These are phyloP conservation scores for Globisporangium iwayamae DNA, from an alignment of 352 stramenopile genomes.

Conservation along the genomic window DNA sequence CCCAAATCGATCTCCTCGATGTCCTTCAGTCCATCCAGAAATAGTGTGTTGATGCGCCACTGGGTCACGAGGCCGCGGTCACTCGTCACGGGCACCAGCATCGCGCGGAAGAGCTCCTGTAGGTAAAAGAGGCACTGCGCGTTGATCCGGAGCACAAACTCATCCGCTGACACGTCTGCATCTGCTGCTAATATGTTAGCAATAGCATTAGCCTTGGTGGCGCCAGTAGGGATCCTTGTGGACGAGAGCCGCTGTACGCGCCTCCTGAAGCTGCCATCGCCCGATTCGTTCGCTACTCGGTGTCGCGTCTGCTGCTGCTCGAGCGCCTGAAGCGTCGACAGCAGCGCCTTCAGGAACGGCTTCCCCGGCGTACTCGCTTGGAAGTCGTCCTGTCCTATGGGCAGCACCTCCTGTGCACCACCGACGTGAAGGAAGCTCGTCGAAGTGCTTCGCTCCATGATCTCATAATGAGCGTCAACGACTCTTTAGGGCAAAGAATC, in stretches of 20 bases:
- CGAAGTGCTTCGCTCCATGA: not conserved
- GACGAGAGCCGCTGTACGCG: not conserved
- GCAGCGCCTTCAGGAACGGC: conserved; percentile 15
- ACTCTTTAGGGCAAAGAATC: not conserved
- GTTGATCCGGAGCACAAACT: conserved; percentile 16
- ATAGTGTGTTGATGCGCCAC: conserved; percentile 15
- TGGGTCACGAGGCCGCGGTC: conserved; percentile 17
- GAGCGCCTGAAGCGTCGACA: conserved; percentile 7
- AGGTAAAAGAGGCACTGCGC: conserved; percentile 21
- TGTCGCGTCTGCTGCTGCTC: conserved; percentile 3
- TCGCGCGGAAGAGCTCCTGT: conserved; percentile 19
- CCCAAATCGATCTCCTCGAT: conserved; percentile 8
- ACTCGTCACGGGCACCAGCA: conserved; percentile 14
- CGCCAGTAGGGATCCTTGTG: not conserved
- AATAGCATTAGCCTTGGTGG: not conserved
- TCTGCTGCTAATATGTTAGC: not conserved
- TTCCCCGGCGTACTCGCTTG: conserved; percentile 13
- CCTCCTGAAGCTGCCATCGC: not conserved
- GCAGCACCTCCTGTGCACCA: not conserved
- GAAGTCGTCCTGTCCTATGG: not conserved
- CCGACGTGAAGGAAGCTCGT: not conserved
- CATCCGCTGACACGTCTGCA: not conserved
- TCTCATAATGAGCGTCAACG: not conserved
- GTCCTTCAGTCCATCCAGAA: conserved; percentile 12
- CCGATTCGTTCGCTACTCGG: not conserved